phyloP scores from a whole-genome alignment of 139 green algal genomes.

The Tetradesmus obliquus region DNA sequence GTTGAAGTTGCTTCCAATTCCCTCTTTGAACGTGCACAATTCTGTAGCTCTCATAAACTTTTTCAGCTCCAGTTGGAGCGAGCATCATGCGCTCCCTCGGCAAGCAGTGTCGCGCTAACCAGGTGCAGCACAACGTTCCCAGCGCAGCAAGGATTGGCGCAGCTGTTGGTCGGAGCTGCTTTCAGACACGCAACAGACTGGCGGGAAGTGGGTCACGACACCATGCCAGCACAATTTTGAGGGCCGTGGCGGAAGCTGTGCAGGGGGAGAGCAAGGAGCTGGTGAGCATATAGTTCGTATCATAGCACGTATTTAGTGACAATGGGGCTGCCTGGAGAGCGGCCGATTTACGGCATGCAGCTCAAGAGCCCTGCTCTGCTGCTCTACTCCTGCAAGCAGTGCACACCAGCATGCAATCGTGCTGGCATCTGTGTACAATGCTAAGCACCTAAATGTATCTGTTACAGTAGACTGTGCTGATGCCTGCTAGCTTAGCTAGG shows the following conservation, averaged over 20 bases:
- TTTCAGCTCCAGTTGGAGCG: not conserved
- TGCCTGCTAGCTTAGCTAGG: not conserved
- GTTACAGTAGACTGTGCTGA: not conserved
- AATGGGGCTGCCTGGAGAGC: not conserved
- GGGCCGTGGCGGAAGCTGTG: slow-evolving; percentile 17
- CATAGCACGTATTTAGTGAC: not conserved
- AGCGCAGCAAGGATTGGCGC: not conserved
- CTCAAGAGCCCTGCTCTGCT: not conserved
- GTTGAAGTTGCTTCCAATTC: not conserved
- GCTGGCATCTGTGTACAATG: not conserved
- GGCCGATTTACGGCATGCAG: not conserved
- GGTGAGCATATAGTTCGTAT: not conserved
- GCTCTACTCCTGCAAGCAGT: not conserved
- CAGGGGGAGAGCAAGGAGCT: slow-evolving; percentile 3
- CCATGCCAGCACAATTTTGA: slow-evolving; percentile 6
- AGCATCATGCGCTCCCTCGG: slow-evolving; percentile 1
- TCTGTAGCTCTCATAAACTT: not conserved
- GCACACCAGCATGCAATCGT: not conserved
- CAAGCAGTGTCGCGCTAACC: not conserved
- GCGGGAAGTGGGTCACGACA: slow-evolving; percentile 1
- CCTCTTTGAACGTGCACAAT: not conserved
- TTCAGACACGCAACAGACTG: not conserved
- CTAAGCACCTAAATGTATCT: not conserved
- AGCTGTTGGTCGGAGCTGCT: not conserved
- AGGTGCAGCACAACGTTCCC: not conserved